Evolutionary conservation across 164 flowering plant species (phyloP).

Genomic region (Echeveria elegans): DNA sequence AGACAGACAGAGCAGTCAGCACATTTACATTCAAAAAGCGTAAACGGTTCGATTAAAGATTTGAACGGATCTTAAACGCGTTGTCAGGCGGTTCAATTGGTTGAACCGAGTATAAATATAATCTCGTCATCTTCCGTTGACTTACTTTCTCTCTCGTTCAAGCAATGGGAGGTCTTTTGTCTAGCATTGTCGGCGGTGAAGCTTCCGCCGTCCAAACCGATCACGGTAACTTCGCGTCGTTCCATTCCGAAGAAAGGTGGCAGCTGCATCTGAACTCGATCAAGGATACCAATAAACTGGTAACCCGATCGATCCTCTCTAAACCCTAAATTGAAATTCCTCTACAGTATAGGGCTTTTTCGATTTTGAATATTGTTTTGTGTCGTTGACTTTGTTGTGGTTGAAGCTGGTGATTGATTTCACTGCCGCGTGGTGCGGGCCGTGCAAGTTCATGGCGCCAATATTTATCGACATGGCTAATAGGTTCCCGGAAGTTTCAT

Average conservation of each 20-base stretch:
- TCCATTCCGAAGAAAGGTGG: conserved; percentile 55
- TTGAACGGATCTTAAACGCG: too few relatives aligned
- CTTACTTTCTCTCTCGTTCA: neutral
- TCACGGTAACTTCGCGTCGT: conserved; percentile 23
- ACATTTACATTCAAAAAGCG: too few relatives aligned
- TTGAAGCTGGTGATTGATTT: conserved; percentile 56
- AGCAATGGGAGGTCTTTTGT: conserved; percentile 32
- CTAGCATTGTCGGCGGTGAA: conserved; percentile 16
- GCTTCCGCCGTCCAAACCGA: conserved; percentile 15
- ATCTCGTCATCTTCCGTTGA: neutral
- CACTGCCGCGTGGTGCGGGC: conserved; percentile 82
- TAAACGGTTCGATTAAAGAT: too few relatives aligned
- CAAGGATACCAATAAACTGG: conserved; percentile 43
- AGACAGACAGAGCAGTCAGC: neutral
- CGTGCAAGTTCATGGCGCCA: conserved; percentile 72
- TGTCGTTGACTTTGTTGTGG: neutral
- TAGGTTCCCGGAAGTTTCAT: conserved; percentile 48
- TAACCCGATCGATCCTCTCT: conserved; percentile 11
- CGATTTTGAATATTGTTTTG: neutral
- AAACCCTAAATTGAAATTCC: too few relatives aligned
- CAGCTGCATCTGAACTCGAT: conserved; percentile 42
- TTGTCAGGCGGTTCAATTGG: neutral
- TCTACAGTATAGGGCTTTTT: neutral
- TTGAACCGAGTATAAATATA: neutral
- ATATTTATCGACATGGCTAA: conserved; percentile 32